Evolutionary conservation across 768 basidiomycete genomes (phyloP).

Genomic region (Pleurotus cornucopiae): DNA sequence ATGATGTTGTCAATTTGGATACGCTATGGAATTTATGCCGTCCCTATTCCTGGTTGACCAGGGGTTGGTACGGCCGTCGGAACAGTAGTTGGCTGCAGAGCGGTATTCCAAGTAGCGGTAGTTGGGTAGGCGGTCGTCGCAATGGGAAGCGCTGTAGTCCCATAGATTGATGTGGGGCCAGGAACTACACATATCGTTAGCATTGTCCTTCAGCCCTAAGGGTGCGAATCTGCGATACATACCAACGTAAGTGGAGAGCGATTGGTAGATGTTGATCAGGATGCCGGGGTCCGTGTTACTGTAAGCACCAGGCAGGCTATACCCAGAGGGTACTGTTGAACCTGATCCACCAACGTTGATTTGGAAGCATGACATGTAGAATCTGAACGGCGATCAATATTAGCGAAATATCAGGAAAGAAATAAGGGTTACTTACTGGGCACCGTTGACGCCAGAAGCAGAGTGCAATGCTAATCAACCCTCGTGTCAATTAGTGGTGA

Average conservation of each 20-base stretch:
- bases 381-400: slow-evolving; percentile 13
- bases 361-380: slow-evolving; percentile 46
- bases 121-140: slow-evolving; percentile 40
- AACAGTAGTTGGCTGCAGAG: slow-evolving; percentile 39
- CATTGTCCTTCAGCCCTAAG: background rate
- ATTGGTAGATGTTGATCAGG: slow-evolving; percentile 44
- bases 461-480: slow-evolving; percentile 34
- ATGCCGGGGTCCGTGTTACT: slow-evolving; percentile 32
- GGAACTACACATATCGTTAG: slow-evolving; percentile 28
- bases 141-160: slow-evolving; percentile 30
- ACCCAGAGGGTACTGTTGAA: slow-evolving; percentile 30
- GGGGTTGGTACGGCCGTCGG: slow-evolving; percentile 29
- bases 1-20: no score
- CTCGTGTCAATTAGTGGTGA: background rate
- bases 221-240: slow-evolving; percentile 10
- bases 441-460: slow-evolving; percentile 32
- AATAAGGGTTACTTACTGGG: slow-evolving; percentile 23
- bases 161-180: slow-evolving; percentile 39
- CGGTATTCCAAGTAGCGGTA: slow-evolving; percentile 48
- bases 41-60: slow-evolving; percentile 13
- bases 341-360: slow-evolving; percentile 29
- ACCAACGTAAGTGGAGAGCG: slow-evolving; percentile 37
- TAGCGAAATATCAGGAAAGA: background rate
- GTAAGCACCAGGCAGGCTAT: slow-evolving; percentile 42
- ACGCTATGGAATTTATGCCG: background rate